A percentile compares a stretch with the other conserved stretches of the same genome.
Evolutionary conservation across 2,329 filamentous ascomycete genomes (phyloP).

Genomic region (Cladosporium sp.): DNA sequence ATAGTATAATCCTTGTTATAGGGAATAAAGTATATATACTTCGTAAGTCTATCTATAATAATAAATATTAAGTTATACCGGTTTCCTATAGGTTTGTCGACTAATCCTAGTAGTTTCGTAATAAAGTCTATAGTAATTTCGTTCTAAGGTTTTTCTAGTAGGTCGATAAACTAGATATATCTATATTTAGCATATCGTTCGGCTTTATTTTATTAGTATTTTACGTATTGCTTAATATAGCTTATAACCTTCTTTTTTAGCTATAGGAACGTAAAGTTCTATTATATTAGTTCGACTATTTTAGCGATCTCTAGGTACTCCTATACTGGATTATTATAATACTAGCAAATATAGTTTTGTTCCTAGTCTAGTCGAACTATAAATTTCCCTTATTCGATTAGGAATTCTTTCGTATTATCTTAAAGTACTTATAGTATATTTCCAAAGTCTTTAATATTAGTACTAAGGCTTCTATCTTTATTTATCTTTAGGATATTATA

Average conservation of each 20-base stretch:
- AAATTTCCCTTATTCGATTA: not conserved
- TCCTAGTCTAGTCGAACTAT: not conserved
- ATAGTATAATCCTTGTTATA: not conserved
- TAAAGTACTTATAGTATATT: not conserved
- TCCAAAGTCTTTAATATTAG: not conserved
- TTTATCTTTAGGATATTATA: not conserved
- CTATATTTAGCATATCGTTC: constrained; percentile 2
- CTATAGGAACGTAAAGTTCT: not conserved
- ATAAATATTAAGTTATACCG: not conserved
- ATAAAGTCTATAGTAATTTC: constrained; percentile 10
- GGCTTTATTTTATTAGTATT: not conserved
- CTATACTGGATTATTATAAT: not conserved
- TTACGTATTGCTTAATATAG: not conserved
- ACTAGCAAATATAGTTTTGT: not conserved
- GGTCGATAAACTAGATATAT: not conserved
- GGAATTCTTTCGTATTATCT: not conserved
- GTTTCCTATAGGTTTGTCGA: not conserved
- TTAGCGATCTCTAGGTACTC: not conserved
- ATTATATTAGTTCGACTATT: constrained; percentile 1
- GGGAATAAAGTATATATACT: constrained; percentile 3
- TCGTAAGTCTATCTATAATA: not conserved
- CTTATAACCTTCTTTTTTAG: not conserved
- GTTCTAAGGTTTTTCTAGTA: not conserved
- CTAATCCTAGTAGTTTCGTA: constrained; percentile 2
- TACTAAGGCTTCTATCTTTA: not conserved